Evolutionary conservation across 148 eudicot genomes (phyloP).

Genomic region (Fagopyrum esculentum): DNA sequence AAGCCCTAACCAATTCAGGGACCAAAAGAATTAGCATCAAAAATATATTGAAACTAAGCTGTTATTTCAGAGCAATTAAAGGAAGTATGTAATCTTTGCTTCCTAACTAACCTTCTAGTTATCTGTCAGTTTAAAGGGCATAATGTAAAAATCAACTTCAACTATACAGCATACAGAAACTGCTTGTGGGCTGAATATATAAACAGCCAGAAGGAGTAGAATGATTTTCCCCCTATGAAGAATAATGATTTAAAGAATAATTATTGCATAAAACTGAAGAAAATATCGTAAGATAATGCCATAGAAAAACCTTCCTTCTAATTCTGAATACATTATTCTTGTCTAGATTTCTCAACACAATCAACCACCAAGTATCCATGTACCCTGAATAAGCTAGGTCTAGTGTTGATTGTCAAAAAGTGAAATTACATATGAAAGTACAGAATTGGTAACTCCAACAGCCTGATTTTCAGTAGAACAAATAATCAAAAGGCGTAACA

Average conservation of each 20-base stretch:
- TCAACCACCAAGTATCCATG: neutral
- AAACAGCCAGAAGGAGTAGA: neutral
- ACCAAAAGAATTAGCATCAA: conserved; percentile 13
- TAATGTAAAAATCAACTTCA: neutral
- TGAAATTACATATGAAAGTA: neutral
- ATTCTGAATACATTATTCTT: neutral
- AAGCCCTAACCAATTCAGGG: conserved; percentile 54
- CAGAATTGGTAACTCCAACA: neutral
- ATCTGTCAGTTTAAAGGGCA: neutral
- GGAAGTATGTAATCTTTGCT: neutral
- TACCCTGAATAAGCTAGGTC: neutral
- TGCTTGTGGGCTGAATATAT: neutral
- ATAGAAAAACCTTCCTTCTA: neutral
- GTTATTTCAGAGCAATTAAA: neutral
- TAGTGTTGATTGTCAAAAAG: neutral
- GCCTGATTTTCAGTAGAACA: neutral
- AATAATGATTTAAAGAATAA: neutral
- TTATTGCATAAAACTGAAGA: neutral
- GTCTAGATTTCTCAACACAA: conserved; percentile 1
- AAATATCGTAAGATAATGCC: neutral
- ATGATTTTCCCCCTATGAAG: neutral
- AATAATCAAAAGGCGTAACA: neutral
- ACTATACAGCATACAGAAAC: neutral
- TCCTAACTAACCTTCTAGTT: neutral
- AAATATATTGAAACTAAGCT: neutral